Base-by-base conservation (phyloP, 2,329 filamentous ascomycete genomes). In the Trichophyton simii region DNA sequence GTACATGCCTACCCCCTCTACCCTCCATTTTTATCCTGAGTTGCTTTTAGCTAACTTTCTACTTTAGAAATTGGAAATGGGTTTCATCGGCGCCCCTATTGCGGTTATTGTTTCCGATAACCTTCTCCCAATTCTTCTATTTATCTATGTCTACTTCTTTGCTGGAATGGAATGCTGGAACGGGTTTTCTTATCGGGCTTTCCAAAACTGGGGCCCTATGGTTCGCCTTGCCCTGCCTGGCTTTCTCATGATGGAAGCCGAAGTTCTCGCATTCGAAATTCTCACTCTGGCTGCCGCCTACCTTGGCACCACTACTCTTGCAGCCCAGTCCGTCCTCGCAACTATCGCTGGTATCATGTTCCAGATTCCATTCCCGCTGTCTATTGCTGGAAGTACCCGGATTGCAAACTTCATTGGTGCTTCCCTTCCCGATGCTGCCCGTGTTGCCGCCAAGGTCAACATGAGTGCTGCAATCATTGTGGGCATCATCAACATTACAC, bases 331-430 rank as follows among this genome's bases (percentile, higher is more conserved):
- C 38, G 86, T 96, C 13, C 78, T 97, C 1, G 83, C 87, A 22
- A 94, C 88, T 0, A 79, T 96, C 54, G 85, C 87, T 0, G 84
- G 86, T 8, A 83, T 95, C 25, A 89, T 88, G 0, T 97, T 91
- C 77, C 90, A 96, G 73, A 86, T 97, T 57, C 91, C 92, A 0
- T 97, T 97, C 76, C 89, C 92, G 0, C 83, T 96, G 63, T 89
- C 87, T 36, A 92, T 97, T 62, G 91, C 92, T 2, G 85, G 87
- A 0, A 92, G 87, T 11, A 97, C 92, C 0, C 86, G 92, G 0
- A 84, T 96, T 13, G 92, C 91, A 18, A 97, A 96, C 68, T 77
- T 97, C 38, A 95, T 97, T 64, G 94, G 92, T 7, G 91, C 92
- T 0, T 87, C 86, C 0, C 80, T 96, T 9, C 85, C 89, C 1